Evolutionary conservation across 1,284 basidiomycete species (phyloP).

Genomic region (Ustilago vetiveriae): DNA sequence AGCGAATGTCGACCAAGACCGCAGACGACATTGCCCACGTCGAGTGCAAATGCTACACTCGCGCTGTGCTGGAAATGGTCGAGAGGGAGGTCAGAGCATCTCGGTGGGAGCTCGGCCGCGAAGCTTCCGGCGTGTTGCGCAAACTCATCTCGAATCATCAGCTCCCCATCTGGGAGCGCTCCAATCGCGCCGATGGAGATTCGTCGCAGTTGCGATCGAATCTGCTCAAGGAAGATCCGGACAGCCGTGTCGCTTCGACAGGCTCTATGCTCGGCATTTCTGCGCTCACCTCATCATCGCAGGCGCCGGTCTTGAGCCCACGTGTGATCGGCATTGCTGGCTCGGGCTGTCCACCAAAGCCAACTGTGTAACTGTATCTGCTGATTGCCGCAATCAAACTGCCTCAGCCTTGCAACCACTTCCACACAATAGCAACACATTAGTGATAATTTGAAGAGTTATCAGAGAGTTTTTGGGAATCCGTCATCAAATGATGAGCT

Average conservation of each 20-base stretch:
- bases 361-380: neutral
- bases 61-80: constrained; percentile 51
- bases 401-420: too few relatives aligned
- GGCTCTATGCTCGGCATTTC: constrained; percentile 6
- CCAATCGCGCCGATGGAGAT: neutral
- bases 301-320: constrained; percentile 6
- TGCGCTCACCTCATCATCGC: constrained; percentile 9
- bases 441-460: too few relatives aligned
- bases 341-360: neutral
- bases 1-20: constrained; percentile 47
- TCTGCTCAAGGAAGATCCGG: constrained; percentile 33
- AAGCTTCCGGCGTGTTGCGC: constrained; percentile 51
- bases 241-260: neutral
- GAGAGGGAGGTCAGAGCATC: constrained; percentile 48
- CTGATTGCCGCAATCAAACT: too few relatives aligned
- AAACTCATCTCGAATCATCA: constrained; percentile 50
- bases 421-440: too few relatives aligned
- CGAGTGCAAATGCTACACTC: constrained; percentile 47
- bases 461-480: too few relatives aligned
- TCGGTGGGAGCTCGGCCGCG: constrained; percentile 54
- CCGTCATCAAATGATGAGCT: too few relatives aligned
- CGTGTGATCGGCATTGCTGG: neutral
- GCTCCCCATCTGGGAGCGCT: constrained; percentile 31
- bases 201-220: too few relatives aligned
- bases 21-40: constrained; percentile 40